A percentile compares a stretch with the other conserved stretches of the same genome.
phyloP scores from a whole-genome alignment of 345 rosid genomes.

The Populus euphratica region DNA sequence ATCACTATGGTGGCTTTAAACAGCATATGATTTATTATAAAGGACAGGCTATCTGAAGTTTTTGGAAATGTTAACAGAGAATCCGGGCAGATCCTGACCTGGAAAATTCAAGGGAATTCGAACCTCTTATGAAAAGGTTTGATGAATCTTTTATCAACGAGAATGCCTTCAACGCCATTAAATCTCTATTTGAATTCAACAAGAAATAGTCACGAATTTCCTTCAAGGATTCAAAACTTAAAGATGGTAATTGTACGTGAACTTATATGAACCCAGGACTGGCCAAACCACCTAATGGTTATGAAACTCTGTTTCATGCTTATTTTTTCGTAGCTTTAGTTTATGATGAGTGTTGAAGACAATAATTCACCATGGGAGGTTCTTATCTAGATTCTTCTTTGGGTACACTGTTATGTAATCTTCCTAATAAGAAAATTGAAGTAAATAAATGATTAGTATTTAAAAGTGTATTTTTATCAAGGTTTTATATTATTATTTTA shows the following conservation, averaged over 20 bases:
- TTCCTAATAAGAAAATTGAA: not conserved
- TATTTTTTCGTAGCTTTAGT: not conserved
- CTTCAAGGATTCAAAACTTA: not conserved
- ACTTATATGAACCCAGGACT: not conserved
- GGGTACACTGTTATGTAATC: not conserved
- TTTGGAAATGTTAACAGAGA: constrained; percentile 45
- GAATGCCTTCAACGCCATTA: constrained; percentile 87
- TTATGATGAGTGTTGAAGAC: not conserved
- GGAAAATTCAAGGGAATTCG: constrained; percentile 61
- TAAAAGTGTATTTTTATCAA: no score
- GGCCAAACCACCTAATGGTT: not conserved
- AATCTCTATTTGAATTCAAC: constrained; percentile 80
- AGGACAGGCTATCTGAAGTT: not conserved
- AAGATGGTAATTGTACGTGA: not conserved
- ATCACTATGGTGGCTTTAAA: not conserved
- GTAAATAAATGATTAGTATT: not conserved
- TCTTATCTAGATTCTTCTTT: not conserved
- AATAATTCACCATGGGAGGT: not conserved
- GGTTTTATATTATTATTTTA: no score
- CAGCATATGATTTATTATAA: not conserved
- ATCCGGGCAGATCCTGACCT: constrained; percentile 87
- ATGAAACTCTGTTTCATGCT: not conserved
- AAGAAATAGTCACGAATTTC: constrained; percentile 41
- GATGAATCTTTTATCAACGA: constrained; percentile 97
- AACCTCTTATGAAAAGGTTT: constrained; percentile 65